Evolutionary conservation across 495 filamentous ascomycete species (phyloP).

Genomic region (Antarctomyces pellizariae): DNA sequence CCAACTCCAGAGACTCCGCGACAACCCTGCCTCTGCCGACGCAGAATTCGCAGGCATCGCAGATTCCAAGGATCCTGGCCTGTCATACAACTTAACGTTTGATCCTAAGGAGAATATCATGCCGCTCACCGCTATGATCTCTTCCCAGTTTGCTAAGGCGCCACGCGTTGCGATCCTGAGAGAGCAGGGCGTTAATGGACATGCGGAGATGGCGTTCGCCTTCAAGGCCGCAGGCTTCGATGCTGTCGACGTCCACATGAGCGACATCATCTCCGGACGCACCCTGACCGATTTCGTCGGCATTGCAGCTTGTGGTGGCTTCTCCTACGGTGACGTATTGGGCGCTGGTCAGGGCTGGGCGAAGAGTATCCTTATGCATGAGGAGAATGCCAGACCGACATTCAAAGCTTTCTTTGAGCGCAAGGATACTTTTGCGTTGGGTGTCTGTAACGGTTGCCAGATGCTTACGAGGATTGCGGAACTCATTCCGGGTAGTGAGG

Average conservation of each 20-base stretch:
- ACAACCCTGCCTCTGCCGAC: constrained; percentile 75
- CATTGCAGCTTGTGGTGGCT: constrained; percentile 84
- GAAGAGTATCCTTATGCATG: constrained; percentile 73
- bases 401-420: constrained; percentile 76
- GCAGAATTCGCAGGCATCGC: constrained; percentile 55
- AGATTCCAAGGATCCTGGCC: constrained; percentile 59
- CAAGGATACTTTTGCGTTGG: constrained; percentile 73
- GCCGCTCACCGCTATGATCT: constrained; percentile 44
- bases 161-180: constrained; percentile 85
- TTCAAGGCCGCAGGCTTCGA: constrained; percentile 84
- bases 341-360: constrained; percentile 94
- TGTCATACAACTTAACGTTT: constrained; percentile 68
- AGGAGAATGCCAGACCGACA: constrained; percentile 39
- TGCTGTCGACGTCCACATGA: constrained; percentile 91
- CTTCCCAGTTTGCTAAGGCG: constrained; percentile 40
- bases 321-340: constrained; percentile 91
- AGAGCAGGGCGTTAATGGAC: constrained; percentile 87
- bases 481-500: constrained; percentile 61
- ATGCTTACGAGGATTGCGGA: constrained; percentile 69
- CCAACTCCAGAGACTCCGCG: constrained; percentile 73
- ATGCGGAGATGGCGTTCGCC: constrained; percentile 93
- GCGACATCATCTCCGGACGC: constrained; percentile 58
- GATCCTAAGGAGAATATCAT: constrained; percentile 54
- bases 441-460: constrained; percentile 96
- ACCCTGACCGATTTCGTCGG: constrained; percentile 66